phyloP scores from a whole-genome alignment of 129 eudicot genomes.

The Helichrysum umbraculigerum region DNA sequence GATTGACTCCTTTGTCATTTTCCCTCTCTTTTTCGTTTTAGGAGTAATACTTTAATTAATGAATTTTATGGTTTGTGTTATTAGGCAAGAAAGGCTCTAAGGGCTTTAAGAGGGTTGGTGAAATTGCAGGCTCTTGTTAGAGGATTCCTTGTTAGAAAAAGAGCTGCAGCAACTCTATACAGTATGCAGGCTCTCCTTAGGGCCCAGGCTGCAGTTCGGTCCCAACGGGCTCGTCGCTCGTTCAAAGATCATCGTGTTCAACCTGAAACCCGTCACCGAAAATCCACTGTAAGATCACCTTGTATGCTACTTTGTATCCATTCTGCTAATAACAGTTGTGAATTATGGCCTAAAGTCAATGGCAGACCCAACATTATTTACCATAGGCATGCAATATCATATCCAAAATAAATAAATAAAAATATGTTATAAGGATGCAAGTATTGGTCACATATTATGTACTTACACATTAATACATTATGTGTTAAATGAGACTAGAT shows the following conservation, averaged over 20 bases:
- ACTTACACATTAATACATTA: too few species aligned
- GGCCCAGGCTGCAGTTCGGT: conserved; percentile 63
- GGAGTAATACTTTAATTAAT: too few species aligned
- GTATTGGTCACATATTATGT: too few species aligned
- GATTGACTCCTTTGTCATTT: not conserved
- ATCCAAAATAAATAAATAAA: not conserved
- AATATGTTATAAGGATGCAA: too few species aligned
- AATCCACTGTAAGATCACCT: conserved; percentile 50
- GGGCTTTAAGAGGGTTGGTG: conserved; percentile 86
- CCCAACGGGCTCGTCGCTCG: conserved; percentile 66
- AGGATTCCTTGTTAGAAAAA: conserved; percentile 87
- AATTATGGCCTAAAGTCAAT: not conserved
- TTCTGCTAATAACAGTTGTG: not conserved
- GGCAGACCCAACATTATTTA: not conserved
- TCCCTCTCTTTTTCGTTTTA: not conserved
- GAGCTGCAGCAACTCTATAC: conserved; percentile 80
- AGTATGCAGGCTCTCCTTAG: conserved; percentile 96
- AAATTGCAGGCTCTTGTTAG: conserved; percentile 90
- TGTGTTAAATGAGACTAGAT: too few species aligned
- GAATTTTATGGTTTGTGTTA: conserved; percentile 12
- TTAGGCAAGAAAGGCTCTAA: conserved; percentile 86
- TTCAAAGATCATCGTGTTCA: conserved; percentile 40
- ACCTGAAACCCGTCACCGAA: conserved; percentile 52
- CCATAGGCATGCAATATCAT: not conserved
- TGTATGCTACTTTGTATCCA: not conserved